These are phyloP conservation scores for Elaeis guineensis DNA, from an alignment of 176 grass and related monocot genomes.

Conservation along the genomic window DNA sequence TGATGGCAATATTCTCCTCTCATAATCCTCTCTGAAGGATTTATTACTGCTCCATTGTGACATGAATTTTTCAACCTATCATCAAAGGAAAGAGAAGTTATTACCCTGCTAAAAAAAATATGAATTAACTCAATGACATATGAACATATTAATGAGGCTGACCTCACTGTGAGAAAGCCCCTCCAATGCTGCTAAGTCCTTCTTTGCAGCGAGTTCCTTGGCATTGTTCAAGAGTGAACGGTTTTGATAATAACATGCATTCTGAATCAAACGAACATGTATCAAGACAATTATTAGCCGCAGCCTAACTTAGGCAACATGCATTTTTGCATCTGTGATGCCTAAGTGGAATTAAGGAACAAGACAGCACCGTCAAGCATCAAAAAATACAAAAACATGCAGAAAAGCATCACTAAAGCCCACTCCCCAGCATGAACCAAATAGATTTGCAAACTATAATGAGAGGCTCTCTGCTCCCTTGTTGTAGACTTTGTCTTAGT, in stretches of 20 bases:
- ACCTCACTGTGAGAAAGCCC: conserved; percentile 63
- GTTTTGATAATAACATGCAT: conserved; percentile 57
- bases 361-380: too few species aligned
- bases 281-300: too few species aligned
- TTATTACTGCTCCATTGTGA: conserved; percentile 59
- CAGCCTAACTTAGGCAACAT: too few species aligned
- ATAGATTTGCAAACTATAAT: too few species aligned
- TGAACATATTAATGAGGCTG: conserved; percentile 3
- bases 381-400: too few species aligned
- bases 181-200: conserved; percentile 52
- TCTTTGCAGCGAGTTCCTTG: conserved; percentile 62
- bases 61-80: conserved; percentile 74
- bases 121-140: too few species aligned
- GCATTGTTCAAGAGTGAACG: conserved; percentile 50
- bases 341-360: too few species aligned
- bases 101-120: not conserved
- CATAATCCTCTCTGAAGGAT: conserved; percentile 79
- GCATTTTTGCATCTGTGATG: too few species aligned
- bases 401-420: too few species aligned
- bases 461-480: too few species aligned
- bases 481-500: too few species aligned
- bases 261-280: conserved; percentile 34
- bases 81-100: conserved; percentile 8
- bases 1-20: conserved; percentile 69
- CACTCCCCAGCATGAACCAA: too few species aligned